Conservation (phyloP, 371 early-diverging fungal species). For the Mortierella sp. region DNA sequence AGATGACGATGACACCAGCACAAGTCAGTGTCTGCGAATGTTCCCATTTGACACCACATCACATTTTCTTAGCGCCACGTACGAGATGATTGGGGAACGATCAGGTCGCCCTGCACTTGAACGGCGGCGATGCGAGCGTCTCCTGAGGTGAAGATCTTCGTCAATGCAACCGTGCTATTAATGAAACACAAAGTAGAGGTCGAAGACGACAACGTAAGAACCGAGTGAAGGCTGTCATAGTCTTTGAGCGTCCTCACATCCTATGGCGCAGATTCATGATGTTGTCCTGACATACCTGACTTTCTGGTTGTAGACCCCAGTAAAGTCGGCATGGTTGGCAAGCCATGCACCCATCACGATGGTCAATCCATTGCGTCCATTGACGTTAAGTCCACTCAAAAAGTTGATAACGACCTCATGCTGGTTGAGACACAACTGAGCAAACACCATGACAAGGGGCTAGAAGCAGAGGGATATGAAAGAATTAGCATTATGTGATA, state of each 20-base stretch:
- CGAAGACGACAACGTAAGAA: background rate
- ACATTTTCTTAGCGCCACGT: slow-evolving; percentile 35
- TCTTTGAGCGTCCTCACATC: too few species aligned
- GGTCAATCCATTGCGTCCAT: slow-evolving; percentile 71
- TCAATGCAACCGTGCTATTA: slow-evolving; percentile 79
- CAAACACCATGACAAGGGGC: slow-evolving; percentile 90
- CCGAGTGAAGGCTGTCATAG: background rate
- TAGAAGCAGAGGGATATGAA: slow-evolving; percentile 24
- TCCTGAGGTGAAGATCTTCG: slow-evolving; percentile 70
- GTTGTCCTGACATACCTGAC: slow-evolving; percentile 72
- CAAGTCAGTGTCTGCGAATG: too few species aligned
- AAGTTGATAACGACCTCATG: slow-evolving; percentile 77
- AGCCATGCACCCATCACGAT: slow-evolving; percentile 80
- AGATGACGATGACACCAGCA: too few species aligned
- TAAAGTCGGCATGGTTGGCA: slow-evolving; percentile 79
- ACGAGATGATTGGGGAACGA: slow-evolving; percentile 73
- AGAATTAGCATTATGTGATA: background rate
- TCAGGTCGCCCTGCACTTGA: slow-evolving; percentile 83
- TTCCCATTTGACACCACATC: too few species aligned
- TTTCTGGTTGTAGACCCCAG: slow-evolving; percentile 80
- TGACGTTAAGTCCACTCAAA: slow-evolving; percentile 62
- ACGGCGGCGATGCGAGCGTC: slow-evolving; percentile 77
- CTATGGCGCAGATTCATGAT: too few species aligned
- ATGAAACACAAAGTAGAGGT: background rate
- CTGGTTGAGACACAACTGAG: slow-evolving; percentile 81